Conservation (phyloP, 164 flowering plant genomes). For the Macadamia integrifolia region DNA sequence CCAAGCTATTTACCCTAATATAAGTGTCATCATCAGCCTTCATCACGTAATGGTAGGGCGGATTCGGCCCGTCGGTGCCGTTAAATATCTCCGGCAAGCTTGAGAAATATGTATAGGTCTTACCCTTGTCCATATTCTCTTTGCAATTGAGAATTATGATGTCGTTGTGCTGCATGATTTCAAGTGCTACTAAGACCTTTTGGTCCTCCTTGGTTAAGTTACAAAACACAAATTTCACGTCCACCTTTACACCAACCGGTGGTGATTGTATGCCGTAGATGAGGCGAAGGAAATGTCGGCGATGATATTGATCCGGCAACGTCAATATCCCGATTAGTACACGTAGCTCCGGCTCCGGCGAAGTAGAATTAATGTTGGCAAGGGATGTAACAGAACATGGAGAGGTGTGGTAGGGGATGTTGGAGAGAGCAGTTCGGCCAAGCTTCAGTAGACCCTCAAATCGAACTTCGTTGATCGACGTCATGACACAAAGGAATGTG, state of each 20-base stretch:
- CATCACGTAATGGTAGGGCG: conserved; percentile 77
- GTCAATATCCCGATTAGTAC: conserved; percentile 70
- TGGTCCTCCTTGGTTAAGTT: conserved; percentile 83
- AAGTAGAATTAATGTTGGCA: conserved; percentile 3
- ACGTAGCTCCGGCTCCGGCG: conserved; percentile 29
- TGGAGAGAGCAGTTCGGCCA: conserved; percentile 33
- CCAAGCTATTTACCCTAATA: conserved; percentile 37
- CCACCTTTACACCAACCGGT: conserved; percentile 38
- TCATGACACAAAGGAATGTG: conserved; percentile 54
- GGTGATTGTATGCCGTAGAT: conserved; percentile 56
- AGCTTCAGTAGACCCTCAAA: conserved; percentile 38
- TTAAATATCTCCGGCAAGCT: conserved; percentile 58
- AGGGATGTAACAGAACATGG: not conserved
- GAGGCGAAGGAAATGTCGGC: conserved; percentile 73
- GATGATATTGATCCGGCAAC: conserved; percentile 61
- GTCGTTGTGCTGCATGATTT: conserved; percentile 77
- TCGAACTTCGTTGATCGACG: conserved; percentile 64
- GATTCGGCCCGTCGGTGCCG: conserved; percentile 17
- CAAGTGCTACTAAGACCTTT: conserved; percentile 56
- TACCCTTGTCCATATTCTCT: conserved; percentile 86
- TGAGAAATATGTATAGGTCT: conserved; percentile 69
- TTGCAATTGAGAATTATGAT: conserved; percentile 68
- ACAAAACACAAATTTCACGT: conserved; percentile 80
- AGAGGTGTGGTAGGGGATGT: conserved; percentile 3
- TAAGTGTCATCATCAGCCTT: conserved; percentile 70